Percentiles rank a stretch among this genome's conserved stretches.
Conservation (phyloP, 768 basidiomycete genomes). For the Scleroderma bovista region DNA sequence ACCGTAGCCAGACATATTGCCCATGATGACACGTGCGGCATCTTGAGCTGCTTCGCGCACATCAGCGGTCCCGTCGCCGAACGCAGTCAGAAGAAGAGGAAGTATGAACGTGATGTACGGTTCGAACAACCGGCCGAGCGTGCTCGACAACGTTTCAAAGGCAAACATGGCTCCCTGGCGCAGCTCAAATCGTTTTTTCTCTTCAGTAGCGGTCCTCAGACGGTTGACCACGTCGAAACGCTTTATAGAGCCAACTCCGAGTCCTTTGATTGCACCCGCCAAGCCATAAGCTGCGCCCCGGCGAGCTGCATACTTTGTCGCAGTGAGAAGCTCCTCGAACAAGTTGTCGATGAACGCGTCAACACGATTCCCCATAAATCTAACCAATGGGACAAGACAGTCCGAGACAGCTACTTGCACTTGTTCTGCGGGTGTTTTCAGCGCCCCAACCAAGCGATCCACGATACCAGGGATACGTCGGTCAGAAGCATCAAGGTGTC, state of each 20-base stretch:
- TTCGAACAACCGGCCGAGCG: slow-evolving; percentile 87
- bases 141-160: slow-evolving; percentile 84
- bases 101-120: slow-evolving; percentile 85
- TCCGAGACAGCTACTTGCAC: slow-evolving; percentile 97
- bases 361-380: slow-evolving; percentile 47
- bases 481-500: slow-evolving; percentile 78
- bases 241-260: slow-evolving; percentile 80
- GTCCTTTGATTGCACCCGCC: slow-evolving; percentile 89
- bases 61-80: slow-evolving; percentile 82
- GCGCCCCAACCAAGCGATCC: slow-evolving; percentile 77
- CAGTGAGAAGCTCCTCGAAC: slow-evolving; percentile 69
- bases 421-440: slow-evolving; percentile 92
- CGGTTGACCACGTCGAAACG: slow-evolving; percentile 74
- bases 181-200: slow-evolving; percentile 83
- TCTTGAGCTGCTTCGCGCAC: slow-evolving; percentile 94
- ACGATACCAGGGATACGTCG: slow-evolving; percentile 75
- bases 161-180: slow-evolving; percentile 94
- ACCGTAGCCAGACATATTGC: slow-evolving; percentile 88
- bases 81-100: slow-evolving; percentile 74
- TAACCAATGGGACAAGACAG: slow-evolving; percentile 84
- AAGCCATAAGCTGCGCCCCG: slow-evolving; percentile 97
- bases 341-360: slow-evolving; percentile 68
- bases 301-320: slow-evolving; percentile 85
- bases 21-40: slow-evolving; percentile 92
- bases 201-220: slow-evolving; percentile 71